Conservation (phyloP, 83 land plant species). For the Thuja plicata region DNA sequence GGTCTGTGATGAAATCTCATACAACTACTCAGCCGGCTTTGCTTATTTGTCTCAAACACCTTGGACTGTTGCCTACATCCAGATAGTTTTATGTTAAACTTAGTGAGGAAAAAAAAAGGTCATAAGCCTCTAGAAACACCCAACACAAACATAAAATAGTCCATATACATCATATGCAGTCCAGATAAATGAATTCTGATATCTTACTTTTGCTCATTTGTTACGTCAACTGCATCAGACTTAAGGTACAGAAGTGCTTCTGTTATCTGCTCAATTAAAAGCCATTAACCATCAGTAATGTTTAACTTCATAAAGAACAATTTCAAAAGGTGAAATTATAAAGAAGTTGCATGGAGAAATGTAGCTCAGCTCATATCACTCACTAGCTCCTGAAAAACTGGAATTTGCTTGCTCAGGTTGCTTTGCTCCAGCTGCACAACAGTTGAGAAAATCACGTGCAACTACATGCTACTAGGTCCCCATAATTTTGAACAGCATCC, state of each 20-base stretch:
- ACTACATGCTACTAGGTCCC: background rate
- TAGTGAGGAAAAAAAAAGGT: background rate
- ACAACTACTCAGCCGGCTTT: slow-evolving; percentile 20
- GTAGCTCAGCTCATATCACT: slow-evolving; percentile 22
- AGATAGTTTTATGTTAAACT: background rate
- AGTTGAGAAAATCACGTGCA: background rate
- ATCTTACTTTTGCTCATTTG: slow-evolving; percentile 42
- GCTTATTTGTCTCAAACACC: slow-evolving; percentile 23
- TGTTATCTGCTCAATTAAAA: slow-evolving; percentile 38
- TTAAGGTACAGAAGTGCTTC: slow-evolving; percentile 64
- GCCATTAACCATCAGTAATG: background rate
- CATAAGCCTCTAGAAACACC: background rate
- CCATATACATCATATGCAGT: background rate
- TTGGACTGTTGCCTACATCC: slow-evolving; percentile 14
- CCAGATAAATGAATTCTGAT: background rate
- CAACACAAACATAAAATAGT: background rate
- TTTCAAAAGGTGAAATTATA: background rate
- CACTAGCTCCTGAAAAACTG: slow-evolving; percentile 56
- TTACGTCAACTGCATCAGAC: slow-evolving; percentile 25
- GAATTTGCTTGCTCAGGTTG: slow-evolving; percentile 44
- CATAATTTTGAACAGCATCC: background rate
- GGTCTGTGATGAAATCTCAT: slow-evolving; percentile 65
- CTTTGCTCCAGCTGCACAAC: slow-evolving; percentile 66
- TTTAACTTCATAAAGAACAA: background rate
- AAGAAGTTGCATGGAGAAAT: slow-evolving; percentile 10